Evolutionary conservation across 2,329 filamentous ascomycete genomes (phyloP).

Genomic region (Hymenoscyphus repandus): DNA sequence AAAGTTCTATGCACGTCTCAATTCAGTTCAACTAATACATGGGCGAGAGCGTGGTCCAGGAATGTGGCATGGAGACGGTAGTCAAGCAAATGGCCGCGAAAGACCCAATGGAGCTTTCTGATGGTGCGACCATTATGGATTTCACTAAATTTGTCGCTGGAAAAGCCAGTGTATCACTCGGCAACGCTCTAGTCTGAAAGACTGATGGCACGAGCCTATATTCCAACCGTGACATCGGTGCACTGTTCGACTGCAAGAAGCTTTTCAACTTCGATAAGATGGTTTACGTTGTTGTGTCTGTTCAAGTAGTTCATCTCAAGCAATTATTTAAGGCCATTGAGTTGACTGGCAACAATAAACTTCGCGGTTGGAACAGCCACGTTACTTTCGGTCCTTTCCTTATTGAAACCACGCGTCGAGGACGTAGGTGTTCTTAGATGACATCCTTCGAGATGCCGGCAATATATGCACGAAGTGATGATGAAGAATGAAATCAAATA

Average conservation of each 20-base stretch:
- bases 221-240: constrained; percentile 71
- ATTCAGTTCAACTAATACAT: constrained; percentile 68
- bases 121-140: constrained; percentile 67
- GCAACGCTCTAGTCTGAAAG: constrained; percentile 66
- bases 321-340: constrained; percentile 74
- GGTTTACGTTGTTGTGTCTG: constrained; percentile 71
- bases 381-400: constrained; percentile 71
- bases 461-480: constrained; percentile 99
- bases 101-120: constrained; percentile 60
- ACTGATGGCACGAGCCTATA: constrained; percentile 72
- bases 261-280: constrained; percentile 69
- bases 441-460: constrained; percentile 73
- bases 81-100: constrained; percentile 60
- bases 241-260: constrained; percentile 60
- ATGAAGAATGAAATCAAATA: constrained; percentile 86
- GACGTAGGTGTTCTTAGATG: constrained; percentile 67
- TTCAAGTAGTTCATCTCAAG: constrained; percentile 67
- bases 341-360: constrained; percentile 62
- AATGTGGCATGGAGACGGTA: constrained; percentile 60
- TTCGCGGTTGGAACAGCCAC: constrained; percentile 64
- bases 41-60: constrained; percentile 68
- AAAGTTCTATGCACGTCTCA: constrained; percentile 64
- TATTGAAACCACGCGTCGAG: constrained; percentile 65
- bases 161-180: constrained; percentile 63
- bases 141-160: constrained; percentile 63